These are phyloP conservation scores for Paramecium tetraurelia DNA, from an alignment of 73 alveolate genomes.

Conservation along the genomic window DNA sequence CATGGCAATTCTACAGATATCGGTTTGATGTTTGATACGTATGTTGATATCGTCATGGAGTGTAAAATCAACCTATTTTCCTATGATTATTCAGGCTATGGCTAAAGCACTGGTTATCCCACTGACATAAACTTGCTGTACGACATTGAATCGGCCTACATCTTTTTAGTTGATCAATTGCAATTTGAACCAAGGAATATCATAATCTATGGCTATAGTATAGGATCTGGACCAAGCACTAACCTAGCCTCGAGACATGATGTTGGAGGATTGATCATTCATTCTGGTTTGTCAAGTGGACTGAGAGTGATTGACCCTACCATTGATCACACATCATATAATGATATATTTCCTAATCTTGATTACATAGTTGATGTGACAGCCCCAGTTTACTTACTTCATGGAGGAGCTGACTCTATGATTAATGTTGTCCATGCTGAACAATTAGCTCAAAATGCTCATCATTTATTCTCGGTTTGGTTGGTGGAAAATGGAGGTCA, in stretches of 20 bases:
- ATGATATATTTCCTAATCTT: slow-evolving; percentile 48
- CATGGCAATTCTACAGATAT: slow-evolving; percentile 78
- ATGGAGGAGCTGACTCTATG: slow-evolving; percentile 58
- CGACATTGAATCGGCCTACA: slow-evolving; percentile 70
- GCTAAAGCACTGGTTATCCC: slow-evolving; percentile 72
- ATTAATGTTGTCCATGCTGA: slow-evolving; percentile 50
- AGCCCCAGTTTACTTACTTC: slow-evolving; percentile 47
- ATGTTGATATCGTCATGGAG: slow-evolving; percentile 53
- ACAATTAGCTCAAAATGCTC: neutral
- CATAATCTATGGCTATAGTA: slow-evolving; percentile 50
- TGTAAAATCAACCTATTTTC: slow-evolving; percentile 56
- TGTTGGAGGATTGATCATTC: slow-evolving; percentile 60
- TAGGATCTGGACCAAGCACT: slow-evolving; percentile 64
- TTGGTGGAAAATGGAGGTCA: slow-evolving; percentile 45
- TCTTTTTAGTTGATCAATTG: slow-evolving; percentile 32
- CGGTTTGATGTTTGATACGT: slow-evolving; percentile 64
- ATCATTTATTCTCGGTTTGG: slow-evolving; percentile 38
- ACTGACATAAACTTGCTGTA: slow-evolving; percentile 54
- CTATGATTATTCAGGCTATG: slow-evolving; percentile 77
- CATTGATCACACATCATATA: neutral
- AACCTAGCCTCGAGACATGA: slow-evolving; percentile 45
- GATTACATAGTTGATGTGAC: slow-evolving; percentile 26
- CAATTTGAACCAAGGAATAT: slow-evolving; percentile 32
- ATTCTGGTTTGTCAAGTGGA: slow-evolving; percentile 59
- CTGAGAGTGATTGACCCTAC: slow-evolving; percentile 44